These are phyloP conservation scores for Phytopythium aichiense DNA, from an alignment of 352 stramenopile species.

Conservation along the genomic window DNA sequence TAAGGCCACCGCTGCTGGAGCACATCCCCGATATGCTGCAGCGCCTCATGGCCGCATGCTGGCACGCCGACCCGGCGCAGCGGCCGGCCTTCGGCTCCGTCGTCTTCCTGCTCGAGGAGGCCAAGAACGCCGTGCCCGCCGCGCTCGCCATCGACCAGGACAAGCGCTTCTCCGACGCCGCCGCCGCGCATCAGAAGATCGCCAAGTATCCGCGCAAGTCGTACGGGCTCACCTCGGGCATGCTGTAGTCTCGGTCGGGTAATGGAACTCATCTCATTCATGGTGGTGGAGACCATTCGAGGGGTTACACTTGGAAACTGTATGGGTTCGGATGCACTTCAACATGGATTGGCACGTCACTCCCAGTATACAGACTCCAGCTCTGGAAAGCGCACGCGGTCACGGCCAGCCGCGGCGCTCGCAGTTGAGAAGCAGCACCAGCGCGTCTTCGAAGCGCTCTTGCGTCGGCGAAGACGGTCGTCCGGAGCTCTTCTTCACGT, in stretches of 20 bases:
- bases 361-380: no score
- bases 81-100: slow-evolving; percentile 55
- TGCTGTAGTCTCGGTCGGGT: slow-evolving; percentile 22
- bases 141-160: slow-evolving; percentile 51
- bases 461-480: no score
- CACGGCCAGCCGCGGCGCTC: no score
- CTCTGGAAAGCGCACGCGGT: no score
- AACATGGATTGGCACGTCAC: not conserved
- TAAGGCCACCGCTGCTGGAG: slow-evolving; percentile 51
- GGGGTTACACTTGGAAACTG: not conserved
- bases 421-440: no score
- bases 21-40: slow-evolving; percentile 71
- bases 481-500: no score
- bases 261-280: no score
- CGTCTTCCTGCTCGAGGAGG: slow-evolving; percentile 58
- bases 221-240: slow-evolving; percentile 53
- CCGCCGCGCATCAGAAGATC: slow-evolving; percentile 21
- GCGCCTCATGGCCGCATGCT: slow-evolving; percentile 62
- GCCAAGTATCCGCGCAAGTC: slow-evolving; percentile 32
- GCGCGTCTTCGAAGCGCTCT: no score
- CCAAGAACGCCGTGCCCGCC: slow-evolving; percentile 46
- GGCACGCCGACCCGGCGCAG: slow-evolving; percentile 48
- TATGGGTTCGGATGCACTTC: not conserved
- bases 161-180: slow-evolving; percentile 40
- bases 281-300: no score